Percentiles rank a stretch among this genome's conserved stretches.
Conservation (phyloP, 2,329 filamentous ascomycete genomes). For the Botrytis fragariae region DNA sequence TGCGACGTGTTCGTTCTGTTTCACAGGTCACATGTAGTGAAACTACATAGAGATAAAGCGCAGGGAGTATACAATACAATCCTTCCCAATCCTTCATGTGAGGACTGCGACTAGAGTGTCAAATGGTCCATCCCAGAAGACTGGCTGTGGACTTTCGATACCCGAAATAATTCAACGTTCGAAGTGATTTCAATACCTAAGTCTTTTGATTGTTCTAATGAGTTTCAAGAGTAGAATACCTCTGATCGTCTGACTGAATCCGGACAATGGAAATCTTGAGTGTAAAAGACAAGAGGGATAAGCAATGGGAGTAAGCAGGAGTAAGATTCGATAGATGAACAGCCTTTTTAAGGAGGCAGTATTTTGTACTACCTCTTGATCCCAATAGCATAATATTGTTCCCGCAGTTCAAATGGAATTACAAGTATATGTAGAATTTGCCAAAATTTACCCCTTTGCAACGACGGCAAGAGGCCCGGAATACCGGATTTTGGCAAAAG, state of each 20-base stretch:
- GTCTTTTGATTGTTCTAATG: not conserved
- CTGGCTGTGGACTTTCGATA: not conserved
- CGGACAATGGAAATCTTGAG: not conserved
- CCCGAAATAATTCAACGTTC: not conserved
- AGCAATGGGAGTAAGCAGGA: not conserved
- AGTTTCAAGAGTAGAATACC: not conserved
- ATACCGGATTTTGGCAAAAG: not conserved
- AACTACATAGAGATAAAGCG: not conserved
- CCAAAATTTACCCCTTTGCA: not conserved
- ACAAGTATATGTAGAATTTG: not conserved
- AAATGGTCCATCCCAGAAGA: not conserved
- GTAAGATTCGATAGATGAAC: not conserved
- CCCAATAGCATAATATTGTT: not conserved
- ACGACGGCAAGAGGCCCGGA: not conserved
- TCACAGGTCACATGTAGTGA: not conserved
- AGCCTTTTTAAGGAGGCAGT: not conserved
- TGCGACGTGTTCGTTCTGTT: slow-evolving; percentile 1
- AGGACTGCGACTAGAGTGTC: not conserved
- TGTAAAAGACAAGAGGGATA: not conserved
- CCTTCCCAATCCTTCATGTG: not conserved
- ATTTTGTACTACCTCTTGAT: not conserved
- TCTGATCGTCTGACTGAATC: not conserved
- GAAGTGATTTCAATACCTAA: not conserved
- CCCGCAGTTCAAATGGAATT: not conserved
- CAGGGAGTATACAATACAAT: not conserved